Evolutionary conservation across 306 rosid species (phyloP), one percentile per base, ranked within the genome.

Genomic region (Vachellia pachyceras): DNA sequence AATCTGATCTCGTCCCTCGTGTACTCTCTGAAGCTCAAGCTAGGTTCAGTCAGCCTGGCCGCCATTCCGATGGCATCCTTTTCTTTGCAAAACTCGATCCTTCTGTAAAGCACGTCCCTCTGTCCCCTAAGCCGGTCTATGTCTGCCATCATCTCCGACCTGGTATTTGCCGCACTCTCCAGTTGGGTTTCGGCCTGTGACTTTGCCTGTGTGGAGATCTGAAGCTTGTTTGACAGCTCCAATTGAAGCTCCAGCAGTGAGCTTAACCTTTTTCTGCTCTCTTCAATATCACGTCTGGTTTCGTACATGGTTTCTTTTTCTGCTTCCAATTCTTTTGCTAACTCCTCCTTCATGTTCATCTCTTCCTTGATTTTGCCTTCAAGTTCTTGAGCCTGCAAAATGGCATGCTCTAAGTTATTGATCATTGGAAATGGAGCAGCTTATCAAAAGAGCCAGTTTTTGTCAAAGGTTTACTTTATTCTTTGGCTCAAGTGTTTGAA

Each of bases 61-160:
- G 82, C 86, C 89, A 81, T 92, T 61, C 92, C 92, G 7, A 92
- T 91, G 9, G 90, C 97, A 54, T 95, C 97, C 75, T 84, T 88
- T 6, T 92, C 89, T 68, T 78, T 92, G 66, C 96, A 92, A 46
- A 91, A 92, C 80, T 90, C 94, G 4, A 94, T 83, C 82, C 97
- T 88, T 54, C 97, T 76, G 6, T 82, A 85, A 18, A 94, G 67
- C 44, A 92, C 97, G 3, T 92, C 94, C 50, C 89, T 91, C 44
- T 91, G 91, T 57, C 82, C 55, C 70, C 94, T 46, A 29, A 94
- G 47, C 60, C 82, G 87, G 15, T 89, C 94, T 7, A 91, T 89
- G 40, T 89, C 91, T 17, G 84, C 72, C 52, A 87, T 81, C 89
- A 87, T 87, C 78, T 78, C 92, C 0, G 72, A 44, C 47, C 92